Conservation (phyloP, 148 eudicot species). For the Nepenthes mirabilis region DNA sequence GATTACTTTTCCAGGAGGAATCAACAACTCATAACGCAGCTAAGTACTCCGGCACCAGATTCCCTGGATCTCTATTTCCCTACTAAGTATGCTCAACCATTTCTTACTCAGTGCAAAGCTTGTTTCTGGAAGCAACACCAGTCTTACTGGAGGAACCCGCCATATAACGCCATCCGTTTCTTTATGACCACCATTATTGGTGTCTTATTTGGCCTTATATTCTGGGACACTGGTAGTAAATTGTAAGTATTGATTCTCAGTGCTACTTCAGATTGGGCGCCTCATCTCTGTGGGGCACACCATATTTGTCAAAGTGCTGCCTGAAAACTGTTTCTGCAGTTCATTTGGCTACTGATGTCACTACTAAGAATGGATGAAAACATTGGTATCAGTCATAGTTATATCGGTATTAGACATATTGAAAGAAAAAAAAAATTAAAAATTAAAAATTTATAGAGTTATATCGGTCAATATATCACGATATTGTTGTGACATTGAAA, state of each 20-base stretch:
- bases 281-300: not conserved
- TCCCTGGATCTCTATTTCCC: constrained; percentile 37
- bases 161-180: constrained; percentile 42
- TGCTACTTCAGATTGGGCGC: not conserved
- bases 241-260: constrained; percentile 27
- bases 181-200: constrained; percentile 26
- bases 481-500: too few relatives aligned
- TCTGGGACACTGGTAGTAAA: constrained; percentile 39
- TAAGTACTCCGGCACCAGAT: constrained; percentile 20
- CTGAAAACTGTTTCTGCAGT: not conserved
- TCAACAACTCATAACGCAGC: constrained; percentile 31
- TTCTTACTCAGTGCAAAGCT: constrained; percentile 36
- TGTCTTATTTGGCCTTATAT: constrained; percentile 41
- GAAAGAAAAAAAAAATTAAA: too few relatives aligned
- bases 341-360: not conserved
- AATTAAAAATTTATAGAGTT: too few relatives aligned
- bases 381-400: too few relatives aligned
- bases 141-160: constrained; percentile 69
- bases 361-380: not conserved
- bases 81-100: constrained; percentile 34
- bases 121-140: constrained; percentile 55
- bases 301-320: not conserved
- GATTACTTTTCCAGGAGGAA: constrained; percentile 29
- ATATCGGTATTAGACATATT: too few relatives aligned
- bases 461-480: too few relatives aligned